Base-by-base conservation (phyloP, 2,329 filamentous ascomycete species). In the Raffaelea deltoideospora region DNA sequence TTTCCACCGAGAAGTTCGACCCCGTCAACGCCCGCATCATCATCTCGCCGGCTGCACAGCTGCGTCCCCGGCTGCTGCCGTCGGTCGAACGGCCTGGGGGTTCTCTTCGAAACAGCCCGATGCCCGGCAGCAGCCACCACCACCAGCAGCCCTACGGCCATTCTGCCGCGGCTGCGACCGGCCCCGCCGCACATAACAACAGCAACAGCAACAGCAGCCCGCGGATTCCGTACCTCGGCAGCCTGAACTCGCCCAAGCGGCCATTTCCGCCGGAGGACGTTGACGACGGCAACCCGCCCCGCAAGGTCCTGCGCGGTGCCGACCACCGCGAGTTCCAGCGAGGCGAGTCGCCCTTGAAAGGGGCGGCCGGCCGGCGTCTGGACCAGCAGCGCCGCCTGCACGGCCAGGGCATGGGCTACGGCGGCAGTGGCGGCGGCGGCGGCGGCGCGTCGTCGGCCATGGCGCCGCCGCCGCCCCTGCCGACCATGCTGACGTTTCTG, bases 271-370 rank as follows among this genome's bases (percentile, higher is more conserved):
- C 54, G 10, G 82, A 87, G 40, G 86, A 94, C 29, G 79, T 84
- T 27, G 77, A 79, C 42, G 75, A 79, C 37, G 61, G 68, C 27
- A 75, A 75, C 45, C 79, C 82, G 17, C 84, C 86, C 1, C 82
- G 87, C 47, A 95, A 96, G 55, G 69, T 95, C 35, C 72, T 79
- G 34, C 76, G 92, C 31, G 35, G 24, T 4, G 86, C 78, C 11
- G 86, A 84, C 36, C 48, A 51, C 5, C 81, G 87, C 47, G 94
- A 95, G 53, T 70, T 95, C 41, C 72, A 79, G 37, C 76, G 90
- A 35, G 87, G 80, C n/a, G 86, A 83, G 39, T 96, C 88, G 5
- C 90, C 92, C 0, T 67, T 96, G 27, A 98, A 96, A 54, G 85
- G 85, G 13, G 83, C 84, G 1, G 85, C 88, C 27, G 84, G 85